A percentile compares a stretch with the other conserved stretches of the same genome.
phyloP scores from a whole-genome alignment of 2,329 filamentous ascomycete genomes.

The Berkeleyomyces basicola region DNA sequence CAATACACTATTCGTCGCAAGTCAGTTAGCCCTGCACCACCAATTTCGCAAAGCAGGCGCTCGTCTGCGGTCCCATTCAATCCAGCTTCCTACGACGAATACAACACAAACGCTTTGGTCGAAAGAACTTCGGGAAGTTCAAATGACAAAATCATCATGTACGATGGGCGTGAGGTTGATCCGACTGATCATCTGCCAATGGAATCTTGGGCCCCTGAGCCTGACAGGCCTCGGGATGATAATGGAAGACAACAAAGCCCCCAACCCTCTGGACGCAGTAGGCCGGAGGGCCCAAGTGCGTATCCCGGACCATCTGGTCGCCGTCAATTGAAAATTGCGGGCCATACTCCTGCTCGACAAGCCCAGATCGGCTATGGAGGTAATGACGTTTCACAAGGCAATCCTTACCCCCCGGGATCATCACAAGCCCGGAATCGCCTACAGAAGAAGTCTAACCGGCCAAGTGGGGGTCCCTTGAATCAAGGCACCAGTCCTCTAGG shows the following conservation, averaged over 20 bases:
- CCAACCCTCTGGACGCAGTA: slow-evolving; percentile 27
- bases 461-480: slow-evolving; percentile 25
- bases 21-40: slow-evolving; percentile 56
- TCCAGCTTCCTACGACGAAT: slow-evolving; percentile 57
- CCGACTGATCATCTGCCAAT: slow-evolving; percentile 67
- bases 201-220: slow-evolving; percentile 62
- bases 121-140: slow-evolving; percentile 17
- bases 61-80: slow-evolving; percentile 52
- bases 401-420: slow-evolving; percentile 18
- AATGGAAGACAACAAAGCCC: slow-evolving; percentile 16
- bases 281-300: slow-evolving; percentile 32
- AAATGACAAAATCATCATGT: slow-evolving; percentile 54
- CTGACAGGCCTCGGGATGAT: slow-evolving; percentile 32
- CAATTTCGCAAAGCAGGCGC: slow-evolving; percentile 29
- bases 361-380: slow-evolving; percentile 17
- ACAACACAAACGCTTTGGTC: slow-evolving; percentile 43
- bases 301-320: slow-evolving; percentile 19
- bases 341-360: slow-evolving; percentile 27
- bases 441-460: slow-evolving; percentile 43
- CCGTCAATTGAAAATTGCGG: slow-evolving; percentile 33
- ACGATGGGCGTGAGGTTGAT: slow-evolving; percentile 62
- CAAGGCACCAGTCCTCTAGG: slow-evolving; percentile 32
- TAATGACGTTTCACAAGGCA: slow-evolving; percentile 20
- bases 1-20: slow-evolving; percentile 48
- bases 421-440: slow-evolving; percentile 37